Evolutionary conservation across 140 eudicot genomes (phyloP), one percentile per base, ranked within the genome.

Genomic region (Flaveria floridana): DNA sequence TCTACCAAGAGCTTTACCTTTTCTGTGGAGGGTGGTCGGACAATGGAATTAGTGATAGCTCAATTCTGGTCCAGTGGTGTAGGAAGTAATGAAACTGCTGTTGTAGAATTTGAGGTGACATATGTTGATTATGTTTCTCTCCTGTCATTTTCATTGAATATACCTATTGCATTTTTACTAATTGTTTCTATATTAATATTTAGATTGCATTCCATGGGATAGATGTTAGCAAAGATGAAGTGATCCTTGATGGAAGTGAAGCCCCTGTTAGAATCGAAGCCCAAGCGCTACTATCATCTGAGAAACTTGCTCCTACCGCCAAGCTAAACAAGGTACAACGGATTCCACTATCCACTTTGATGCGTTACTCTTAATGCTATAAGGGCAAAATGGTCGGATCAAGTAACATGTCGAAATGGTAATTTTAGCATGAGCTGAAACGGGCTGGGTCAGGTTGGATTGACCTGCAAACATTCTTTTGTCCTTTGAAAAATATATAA

Each of bases 51-150:
- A 62, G 97, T 93, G 65, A 81, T 95, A 71, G 87, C 99, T 65
- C 99, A 95, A 73, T 95, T 88, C 77, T 95, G 99, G 99, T 95
- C 99, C 19, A 95, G 99, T 79, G 99, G 97, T 58, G 67, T 86
- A 51, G 99, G 99, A 84, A 88, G 92, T 76, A 87, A 85, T 66
- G 99, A 91, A 83, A 75, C 83, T 56, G 87, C 96, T n/a, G 74
- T 64, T 42, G 97, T 91, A 20, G 97, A 95, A 79, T 81, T 95
- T 76, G 99, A 95, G 96, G 98, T 93, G 79, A 73, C 39, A 13
- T 69, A 12, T 28, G 25, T 65, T 81, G 34, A 52, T 19, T 64
- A 16, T 70, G 70, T 59, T 16, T 63, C 69, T 20, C 50, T 61
- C 26, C 70, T 12, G 20, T 65, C 23, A 51, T 56, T 48, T 15